These are phyloP conservation scores for Penicillium cinerascens DNA, from an alignment of 495 filamentous ascomycete species.

Conservation along the genomic window DNA sequence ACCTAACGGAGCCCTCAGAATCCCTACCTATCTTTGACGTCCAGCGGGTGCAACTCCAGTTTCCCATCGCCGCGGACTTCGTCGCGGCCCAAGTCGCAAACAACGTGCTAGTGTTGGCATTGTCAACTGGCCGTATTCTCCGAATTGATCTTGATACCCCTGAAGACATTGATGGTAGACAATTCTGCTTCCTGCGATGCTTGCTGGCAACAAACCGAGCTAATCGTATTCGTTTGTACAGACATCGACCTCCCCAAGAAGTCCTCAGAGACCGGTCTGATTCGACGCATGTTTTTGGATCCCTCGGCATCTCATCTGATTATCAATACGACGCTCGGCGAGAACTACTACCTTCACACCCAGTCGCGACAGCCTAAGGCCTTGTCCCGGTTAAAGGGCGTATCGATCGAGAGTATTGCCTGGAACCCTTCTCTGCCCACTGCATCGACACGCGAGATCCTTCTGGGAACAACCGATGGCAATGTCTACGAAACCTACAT, in stretches of 20 bases:
- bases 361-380: slow-evolving; percentile 85
- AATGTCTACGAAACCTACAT: slow-evolving; percentile 95
- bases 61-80: slow-evolving; percentile 87
- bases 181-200: slow-evolving; percentile 10
- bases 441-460: slow-evolving; percentile 90
- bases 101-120: slow-evolving; percentile 87
- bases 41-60: slow-evolving; percentile 84
- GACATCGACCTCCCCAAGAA: slow-evolving; percentile 98
- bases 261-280: slow-evolving; percentile 81
- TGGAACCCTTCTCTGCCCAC: slow-evolving; percentile 98
- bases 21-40: slow-evolving; percentile 88
- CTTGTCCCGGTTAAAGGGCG: slow-evolving; percentile 77
- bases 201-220: slow-evolving; percentile 12
- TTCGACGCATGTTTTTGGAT: slow-evolving; percentile 93
- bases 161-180: slow-evolving; percentile 86
- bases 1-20: slow-evolving; percentile 57
- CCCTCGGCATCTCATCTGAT: slow-evolving; percentile 93
- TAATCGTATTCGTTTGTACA: slow-evolving; percentile 31
- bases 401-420: slow-evolving; percentile 81
- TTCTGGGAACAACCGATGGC: slow-evolving; percentile 86
- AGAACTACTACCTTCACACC: slow-evolving; percentile 97
- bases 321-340: slow-evolving; percentile 83
- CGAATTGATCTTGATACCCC: slow-evolving; percentile 92
- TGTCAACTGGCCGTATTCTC: slow-evolving; percentile 83
- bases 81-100: slow-evolving; percentile 96